A percentile compares a stretch with the other conserved stretches of the same genome.
Conservation (phyloP, 768 basidiomycete genomes). For the Phlebiopsis gigantea region DNA sequence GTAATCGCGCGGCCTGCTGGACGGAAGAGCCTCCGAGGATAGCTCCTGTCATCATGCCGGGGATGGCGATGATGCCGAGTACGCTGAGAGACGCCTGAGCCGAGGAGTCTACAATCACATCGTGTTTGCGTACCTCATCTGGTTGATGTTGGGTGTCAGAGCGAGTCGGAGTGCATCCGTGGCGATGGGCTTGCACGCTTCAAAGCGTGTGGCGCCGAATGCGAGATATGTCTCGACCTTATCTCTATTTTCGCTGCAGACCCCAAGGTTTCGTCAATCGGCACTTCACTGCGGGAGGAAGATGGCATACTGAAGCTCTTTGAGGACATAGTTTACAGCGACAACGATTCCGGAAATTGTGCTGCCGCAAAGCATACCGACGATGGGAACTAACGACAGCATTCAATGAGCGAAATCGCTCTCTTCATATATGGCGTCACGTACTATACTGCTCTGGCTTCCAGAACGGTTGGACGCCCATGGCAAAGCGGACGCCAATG, state of each 20-base stretch:
- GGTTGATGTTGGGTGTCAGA: constrained; percentile 76
- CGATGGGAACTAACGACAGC: constrained; percentile 58
- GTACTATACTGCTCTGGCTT: constrained; percentile 74
- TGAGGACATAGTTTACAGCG: constrained; percentile 60
- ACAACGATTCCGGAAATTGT: constrained; percentile 76
- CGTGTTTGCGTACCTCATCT: constrained; percentile 61
- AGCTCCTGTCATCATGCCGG: constrained; percentile 91
- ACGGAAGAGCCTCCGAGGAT: constrained; percentile 84
- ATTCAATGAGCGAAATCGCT: neutral
- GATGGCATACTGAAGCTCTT: constrained; percentile 67
- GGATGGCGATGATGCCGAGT: constrained; percentile 70
- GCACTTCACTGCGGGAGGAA: too few relatives aligned
- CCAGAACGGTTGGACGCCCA: constrained; percentile 80
- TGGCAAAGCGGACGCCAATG: constrained; percentile 69
- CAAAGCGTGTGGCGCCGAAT: constrained; percentile 78
- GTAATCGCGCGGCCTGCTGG: constrained; percentile 78
- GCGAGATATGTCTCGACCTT: constrained; percentile 84
- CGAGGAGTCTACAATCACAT: neutral
- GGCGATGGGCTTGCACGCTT: constrained; percentile 78
- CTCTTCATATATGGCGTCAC: constrained; percentile 22
- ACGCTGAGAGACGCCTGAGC: constrained; percentile 37
- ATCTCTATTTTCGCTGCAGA: constrained; percentile 68
- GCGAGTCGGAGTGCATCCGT: constrained; percentile 76
- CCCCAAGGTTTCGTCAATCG: too few relatives aligned
- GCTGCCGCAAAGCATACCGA: constrained; percentile 83